Conservation (phyloP, 306 rosid species). For the Lathyrus oleraceus region DNA sequence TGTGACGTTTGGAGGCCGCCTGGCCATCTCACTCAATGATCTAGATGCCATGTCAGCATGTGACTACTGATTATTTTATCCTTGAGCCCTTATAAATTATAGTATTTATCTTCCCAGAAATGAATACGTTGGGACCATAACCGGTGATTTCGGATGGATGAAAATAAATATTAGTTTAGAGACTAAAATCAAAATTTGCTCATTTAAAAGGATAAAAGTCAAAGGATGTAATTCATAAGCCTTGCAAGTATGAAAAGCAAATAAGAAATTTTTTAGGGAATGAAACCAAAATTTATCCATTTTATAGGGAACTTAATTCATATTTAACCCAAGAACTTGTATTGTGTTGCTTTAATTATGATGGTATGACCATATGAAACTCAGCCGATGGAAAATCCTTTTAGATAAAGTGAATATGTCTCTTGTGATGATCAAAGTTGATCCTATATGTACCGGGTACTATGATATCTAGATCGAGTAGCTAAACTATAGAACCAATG, state of each 20-base stretch:
- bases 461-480: conserved; percentile 5
- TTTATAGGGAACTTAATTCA: neutral
- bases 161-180: neutral
- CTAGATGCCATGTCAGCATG: too few species aligned
- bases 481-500: conserved; percentile 26
- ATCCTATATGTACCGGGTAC: neutral
- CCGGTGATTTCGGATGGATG: too few species aligned
- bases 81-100: too few species aligned
- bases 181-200: neutral
- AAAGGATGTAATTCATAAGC: neutral
- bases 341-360: neutral
- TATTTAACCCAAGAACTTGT: neutral
- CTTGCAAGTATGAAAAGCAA: neutral
- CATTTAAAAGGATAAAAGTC: neutral
- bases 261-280: neutral
- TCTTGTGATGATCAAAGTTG: neutral
- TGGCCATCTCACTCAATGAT: too few species aligned
- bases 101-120: too few species aligned
- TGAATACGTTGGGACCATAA: too few species aligned
- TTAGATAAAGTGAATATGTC: neutral
- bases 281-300: neutral
- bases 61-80: too few species aligned
- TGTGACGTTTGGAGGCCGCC: too few species aligned
- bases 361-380: neutral
- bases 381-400: conserved; percentile 7